phyloP scores from a whole-genome alignment of 306 rosid species.

The Sindora glabra region DNA sequence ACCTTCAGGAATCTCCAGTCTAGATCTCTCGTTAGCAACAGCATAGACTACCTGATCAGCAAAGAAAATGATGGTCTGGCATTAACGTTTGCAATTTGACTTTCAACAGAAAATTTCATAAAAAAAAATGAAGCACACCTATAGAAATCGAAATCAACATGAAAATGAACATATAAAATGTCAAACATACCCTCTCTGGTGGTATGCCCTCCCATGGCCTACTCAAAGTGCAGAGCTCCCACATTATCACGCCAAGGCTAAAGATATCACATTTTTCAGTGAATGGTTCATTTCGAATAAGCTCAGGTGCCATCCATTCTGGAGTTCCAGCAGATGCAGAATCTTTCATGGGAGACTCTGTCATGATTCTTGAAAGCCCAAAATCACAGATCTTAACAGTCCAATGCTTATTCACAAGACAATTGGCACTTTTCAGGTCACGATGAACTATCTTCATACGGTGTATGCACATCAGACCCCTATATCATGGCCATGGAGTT shows the following conservation, averaged over 20 bases:
- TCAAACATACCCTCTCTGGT: conserved; percentile 61
- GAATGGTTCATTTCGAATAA: conserved; percentile 86
- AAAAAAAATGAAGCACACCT: neutral
- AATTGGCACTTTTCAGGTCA: conserved; percentile 90
- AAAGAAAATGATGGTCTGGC: conserved; percentile 9
- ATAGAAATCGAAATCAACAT: neutral
- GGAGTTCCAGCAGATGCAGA: conserved; percentile 94
- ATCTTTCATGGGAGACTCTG: conserved; percentile 49
- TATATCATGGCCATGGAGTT: conserved; percentile 23
- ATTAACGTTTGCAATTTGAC: neutral
- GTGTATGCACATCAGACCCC: conserved; percentile 98
- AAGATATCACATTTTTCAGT: conserved; percentile 95
- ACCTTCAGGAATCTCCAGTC: conserved; percentile 90
- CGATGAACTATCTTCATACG: conserved; percentile 97
- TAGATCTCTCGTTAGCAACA: conserved; percentile 86
- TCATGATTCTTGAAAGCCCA: conserved; percentile 87
- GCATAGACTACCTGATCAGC: conserved; percentile 73
- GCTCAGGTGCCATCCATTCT: conserved; percentile 99
- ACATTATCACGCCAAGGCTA: conserved; percentile 92
- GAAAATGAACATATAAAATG: neutral
- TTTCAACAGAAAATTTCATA: neutral
- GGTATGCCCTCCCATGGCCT: conserved; percentile 98
- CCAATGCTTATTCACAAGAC: conserved; percentile 95
- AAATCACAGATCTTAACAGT: conserved; percentile 94
- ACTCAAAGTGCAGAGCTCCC: conserved; percentile 90